phyloP scores from a whole-genome alignment of 192 early-diverging fungal species.

The Lobosporangium transversale region DNA sequence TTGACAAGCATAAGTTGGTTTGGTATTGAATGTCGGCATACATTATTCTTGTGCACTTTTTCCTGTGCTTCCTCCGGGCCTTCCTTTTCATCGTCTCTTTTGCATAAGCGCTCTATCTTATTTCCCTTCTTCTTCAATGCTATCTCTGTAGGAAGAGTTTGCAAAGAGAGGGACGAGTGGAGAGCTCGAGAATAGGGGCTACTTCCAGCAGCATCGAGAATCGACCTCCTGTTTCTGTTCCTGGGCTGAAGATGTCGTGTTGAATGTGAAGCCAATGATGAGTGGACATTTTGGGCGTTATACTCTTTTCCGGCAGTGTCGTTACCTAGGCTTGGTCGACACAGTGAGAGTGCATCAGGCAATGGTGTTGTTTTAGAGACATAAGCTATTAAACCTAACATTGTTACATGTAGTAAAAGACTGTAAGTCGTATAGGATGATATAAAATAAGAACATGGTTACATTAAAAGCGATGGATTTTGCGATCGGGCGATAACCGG shows the following conservation, averaged over 20 bases:
- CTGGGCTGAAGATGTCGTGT: not conserved
- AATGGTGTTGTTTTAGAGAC: not conserved
- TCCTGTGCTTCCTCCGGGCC: not conserved
- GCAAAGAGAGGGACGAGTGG: not conserved
- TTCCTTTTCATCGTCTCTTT: not conserved
- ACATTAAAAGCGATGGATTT: too few species aligned
- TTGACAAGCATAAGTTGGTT: slow-evolving; percentile 40
- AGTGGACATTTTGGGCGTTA: not conserved
- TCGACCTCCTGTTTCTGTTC: not conserved
- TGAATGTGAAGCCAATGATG: not conserved
- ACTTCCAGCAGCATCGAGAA: not conserved
- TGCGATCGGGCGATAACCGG: too few species aligned
- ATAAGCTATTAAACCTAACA: not conserved
- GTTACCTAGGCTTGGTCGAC: not conserved
- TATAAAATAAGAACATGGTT: too few species aligned
- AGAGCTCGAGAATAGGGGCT: not conserved
- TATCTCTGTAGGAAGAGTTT: not conserved
- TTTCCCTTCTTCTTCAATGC: too few species aligned
- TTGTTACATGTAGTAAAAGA: not conserved
- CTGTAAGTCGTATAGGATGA: too few species aligned
- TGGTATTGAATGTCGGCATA: not conserved
- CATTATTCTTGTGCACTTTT: not conserved
- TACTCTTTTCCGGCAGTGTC: not conserved
- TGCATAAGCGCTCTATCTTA: too few species aligned
- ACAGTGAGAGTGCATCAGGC: too few species aligned